Percentiles rank a stretch among this genome's conserved stretches.
phyloP scores from a whole-genome alignment of 768 basidiomycete genomes.

The Macrolepiota dolichaula region DNA sequence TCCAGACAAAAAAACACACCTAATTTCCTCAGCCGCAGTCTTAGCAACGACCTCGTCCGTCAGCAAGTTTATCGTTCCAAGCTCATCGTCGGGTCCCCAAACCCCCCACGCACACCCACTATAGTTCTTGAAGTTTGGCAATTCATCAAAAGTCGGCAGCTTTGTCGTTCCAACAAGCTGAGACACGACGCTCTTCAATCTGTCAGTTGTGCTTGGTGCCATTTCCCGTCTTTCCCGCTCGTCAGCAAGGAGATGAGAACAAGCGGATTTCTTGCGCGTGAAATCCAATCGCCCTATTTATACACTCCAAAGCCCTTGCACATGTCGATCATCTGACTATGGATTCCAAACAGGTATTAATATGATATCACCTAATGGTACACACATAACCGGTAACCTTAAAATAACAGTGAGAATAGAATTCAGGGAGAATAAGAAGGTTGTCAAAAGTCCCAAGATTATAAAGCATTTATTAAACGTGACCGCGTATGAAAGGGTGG shows the following conservation, averaged over 20 bases:
- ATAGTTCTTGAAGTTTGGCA: constrained; percentile 46
- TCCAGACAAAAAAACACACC: constrained; percentile 21
- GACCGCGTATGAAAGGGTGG: constrained; percentile 78
- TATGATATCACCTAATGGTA: constrained; percentile 1
- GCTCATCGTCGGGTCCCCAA: constrained; percentile 63
- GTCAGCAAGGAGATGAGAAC: background rate
- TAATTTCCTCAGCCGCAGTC: constrained; percentile 55
- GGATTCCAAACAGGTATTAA: background rate
- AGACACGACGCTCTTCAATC: constrained; percentile 25
- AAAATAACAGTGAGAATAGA: background rate
- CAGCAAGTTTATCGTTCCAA: constrained; percentile 65
- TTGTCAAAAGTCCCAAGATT: background rate
- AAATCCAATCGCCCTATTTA: background rate
- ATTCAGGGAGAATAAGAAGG: background rate
- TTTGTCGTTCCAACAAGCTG: constrained; percentile 18
- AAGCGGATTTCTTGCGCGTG: background rate
- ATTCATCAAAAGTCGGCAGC: constrained; percentile 34
- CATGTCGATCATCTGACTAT: background rate
- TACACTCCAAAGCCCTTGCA: background rate
- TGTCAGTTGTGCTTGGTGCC: constrained; percentile 20
- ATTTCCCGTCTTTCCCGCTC: constrained; percentile 12
- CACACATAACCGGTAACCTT: background rate
- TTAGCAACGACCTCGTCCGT: constrained; percentile 60
- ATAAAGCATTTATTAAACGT: background rate
- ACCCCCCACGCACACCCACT: constrained; percentile 68